A percentile compares a stretch with the other conserved stretches of the same genome.
These are phyloP conservation scores for Fusarium sp. DNA, from an alignment of 2,329 filamentous ascomycete genomes.

Conservation along the genomic window DNA sequence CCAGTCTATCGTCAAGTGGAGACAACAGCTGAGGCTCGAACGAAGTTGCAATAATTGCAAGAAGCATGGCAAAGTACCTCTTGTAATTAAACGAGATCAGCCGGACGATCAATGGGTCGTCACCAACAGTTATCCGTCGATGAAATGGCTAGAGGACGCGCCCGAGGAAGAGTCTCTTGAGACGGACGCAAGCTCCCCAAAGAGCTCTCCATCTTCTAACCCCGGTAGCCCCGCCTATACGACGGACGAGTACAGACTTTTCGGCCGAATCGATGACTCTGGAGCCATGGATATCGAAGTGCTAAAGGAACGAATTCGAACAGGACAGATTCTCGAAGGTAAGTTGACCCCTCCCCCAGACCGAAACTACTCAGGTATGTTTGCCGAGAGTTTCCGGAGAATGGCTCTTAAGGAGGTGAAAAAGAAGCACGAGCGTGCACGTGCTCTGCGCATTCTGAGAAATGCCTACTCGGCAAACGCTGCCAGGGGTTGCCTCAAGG, in stretches of 20 bases:
- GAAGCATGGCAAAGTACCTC: no score
- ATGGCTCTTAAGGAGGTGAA: constrained; percentile 3
- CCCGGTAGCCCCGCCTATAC: not conserved
- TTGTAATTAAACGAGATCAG: not conserved
- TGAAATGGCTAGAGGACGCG: not conserved
- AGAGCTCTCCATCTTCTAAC: not conserved
- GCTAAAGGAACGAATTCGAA: constrained; percentile 16
- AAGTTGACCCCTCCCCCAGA: constrained; percentile 18
- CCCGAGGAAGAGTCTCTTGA: not conserved
- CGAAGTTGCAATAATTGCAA: not conserved
- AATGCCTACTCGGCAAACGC: not conserved
- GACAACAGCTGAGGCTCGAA: constrained; percentile 5
- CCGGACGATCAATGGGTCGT: not conserved
- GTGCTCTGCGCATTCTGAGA: not conserved
- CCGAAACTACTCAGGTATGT: constrained; percentile 21
- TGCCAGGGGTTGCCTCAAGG: constrained; percentile 1
- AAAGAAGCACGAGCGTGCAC: not conserved
- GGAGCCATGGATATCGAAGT: not conserved
- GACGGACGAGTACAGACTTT: not conserved
- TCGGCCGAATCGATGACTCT: not conserved
- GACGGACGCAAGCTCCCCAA: not conserved
- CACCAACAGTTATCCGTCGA: not conserved
- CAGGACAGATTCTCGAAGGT: constrained; percentile 26
- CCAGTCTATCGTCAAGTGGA: constrained; percentile 23
- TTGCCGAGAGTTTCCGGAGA: not conserved